These are phyloP conservation scores for Cylindrotheca fusiformis DNA, from an alignment of 108 stramenopile genomes.

Conservation along the genomic window DNA sequence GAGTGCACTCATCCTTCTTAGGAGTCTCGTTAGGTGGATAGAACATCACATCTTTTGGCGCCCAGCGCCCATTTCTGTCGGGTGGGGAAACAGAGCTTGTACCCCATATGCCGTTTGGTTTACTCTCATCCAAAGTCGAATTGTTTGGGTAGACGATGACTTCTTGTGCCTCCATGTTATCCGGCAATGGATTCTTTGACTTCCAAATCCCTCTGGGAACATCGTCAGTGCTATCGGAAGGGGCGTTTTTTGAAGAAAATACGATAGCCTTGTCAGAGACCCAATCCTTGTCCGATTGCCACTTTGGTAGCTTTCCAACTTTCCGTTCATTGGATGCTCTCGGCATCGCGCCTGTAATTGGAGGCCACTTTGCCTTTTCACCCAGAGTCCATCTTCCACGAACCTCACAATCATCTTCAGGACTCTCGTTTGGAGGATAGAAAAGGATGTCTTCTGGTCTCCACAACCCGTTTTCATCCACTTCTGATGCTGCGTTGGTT, in stretches of 20 bases:
- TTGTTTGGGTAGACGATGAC: background rate
- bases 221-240: background rate
- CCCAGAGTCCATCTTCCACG: slow-evolving; percentile 10
- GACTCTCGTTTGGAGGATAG: slow-evolving; percentile 14
- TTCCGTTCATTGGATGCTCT: no score
- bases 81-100: background rate
- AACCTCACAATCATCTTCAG: slow-evolving; percentile 1
- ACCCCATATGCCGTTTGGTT: slow-evolving; percentile 14
- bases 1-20: slow-evolving; percentile 1
- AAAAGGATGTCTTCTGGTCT: slow-evolving; percentile 22
- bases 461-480: slow-evolving; percentile 17
- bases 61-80: background rate
- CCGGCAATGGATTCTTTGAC: background rate
- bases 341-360: no score
- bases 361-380: slow-evolving; percentile 1
- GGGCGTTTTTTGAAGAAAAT: background rate
- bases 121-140: background rate
- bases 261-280: background rate
- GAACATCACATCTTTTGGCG: slow-evolving; percentile 15
- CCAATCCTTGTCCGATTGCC: background rate
- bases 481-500: slow-evolving; percentile 2
- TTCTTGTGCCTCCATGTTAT: background rate
- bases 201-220: background rate
- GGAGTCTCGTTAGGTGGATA: slow-evolving; percentile 12
- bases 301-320: background rate